Percentiles rank a stretch among this genome's conserved stretches.
phyloP scores from a whole-genome alignment of 2,329 filamentous ascomycete species.

The Stemphylium vesicarium region DNA sequence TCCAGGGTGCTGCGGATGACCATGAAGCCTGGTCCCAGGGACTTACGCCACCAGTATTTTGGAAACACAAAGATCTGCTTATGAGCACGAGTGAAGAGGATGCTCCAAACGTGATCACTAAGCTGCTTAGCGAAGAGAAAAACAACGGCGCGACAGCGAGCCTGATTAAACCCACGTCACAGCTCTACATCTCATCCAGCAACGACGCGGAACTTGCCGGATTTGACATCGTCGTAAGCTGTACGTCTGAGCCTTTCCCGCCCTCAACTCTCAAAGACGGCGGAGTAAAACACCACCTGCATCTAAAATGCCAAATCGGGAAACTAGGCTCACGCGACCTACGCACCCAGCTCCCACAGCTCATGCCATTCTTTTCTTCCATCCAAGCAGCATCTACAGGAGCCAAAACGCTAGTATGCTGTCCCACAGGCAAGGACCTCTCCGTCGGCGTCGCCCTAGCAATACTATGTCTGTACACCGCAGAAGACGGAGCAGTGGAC shows the following conservation, averaged over 20 bases:
- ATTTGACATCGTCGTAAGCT: conserved; percentile 53
- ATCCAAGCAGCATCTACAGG: background rate
- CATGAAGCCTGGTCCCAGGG: conserved; percentile 90
- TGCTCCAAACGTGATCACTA: conserved; percentile 59
- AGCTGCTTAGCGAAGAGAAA: conserved; percentile 44
- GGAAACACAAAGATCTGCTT: conserved; percentile 69
- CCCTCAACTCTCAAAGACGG: conserved; percentile 9
- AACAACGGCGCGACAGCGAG: conserved; percentile 37
- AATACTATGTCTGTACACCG: conserved; percentile 74
- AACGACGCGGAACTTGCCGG: conserved; percentile 45
- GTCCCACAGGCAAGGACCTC: conserved; percentile 79
- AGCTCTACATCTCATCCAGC: conserved; percentile 51
- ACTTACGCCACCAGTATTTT: conserved; percentile 80
- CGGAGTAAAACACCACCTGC: conserved; percentile 55
- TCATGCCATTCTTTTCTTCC: conserved; percentile 61
- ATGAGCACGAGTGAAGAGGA: conserved; percentile 71
- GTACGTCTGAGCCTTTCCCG: conserved; percentile 51
- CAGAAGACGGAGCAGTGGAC: conserved; percentile 62
- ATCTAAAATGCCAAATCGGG: conserved; percentile 70
- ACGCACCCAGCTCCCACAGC: conserved; percentile 70
- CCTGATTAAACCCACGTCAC: conserved; percentile 50
- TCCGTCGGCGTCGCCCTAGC: conserved; percentile 79
- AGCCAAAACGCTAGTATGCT: conserved; percentile 60
- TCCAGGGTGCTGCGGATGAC: conserved; percentile 95
- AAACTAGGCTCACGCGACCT: conserved; percentile 86